A percentile compares a stretch with the other conserved stretches of the same genome.
These are phyloP conservation scores for Pseudomassariella vexata DNA, from an alignment of 2,329 filamentous ascomycete genomes.

Conservation along the genomic window DNA sequence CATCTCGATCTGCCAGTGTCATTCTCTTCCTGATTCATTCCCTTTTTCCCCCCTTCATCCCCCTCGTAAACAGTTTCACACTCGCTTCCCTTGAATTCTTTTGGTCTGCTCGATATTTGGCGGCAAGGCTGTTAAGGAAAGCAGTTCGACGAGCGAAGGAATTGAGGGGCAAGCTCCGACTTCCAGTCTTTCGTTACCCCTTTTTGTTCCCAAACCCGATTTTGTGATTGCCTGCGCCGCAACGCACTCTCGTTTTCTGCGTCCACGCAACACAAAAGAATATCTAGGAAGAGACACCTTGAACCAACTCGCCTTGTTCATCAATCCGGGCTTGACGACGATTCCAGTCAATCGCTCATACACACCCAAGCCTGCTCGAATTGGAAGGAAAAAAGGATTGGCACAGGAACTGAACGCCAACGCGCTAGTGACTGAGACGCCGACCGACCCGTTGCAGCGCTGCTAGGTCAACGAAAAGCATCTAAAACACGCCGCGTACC, in stretches of 20 bases:
- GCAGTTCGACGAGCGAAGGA: too few relatives aligned
- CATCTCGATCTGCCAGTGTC: conserved; percentile 5
- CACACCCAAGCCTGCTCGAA: too few relatives aligned
- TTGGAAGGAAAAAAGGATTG: too few relatives aligned
- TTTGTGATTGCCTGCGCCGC: too few relatives aligned
- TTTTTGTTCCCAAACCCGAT: too few relatives aligned
- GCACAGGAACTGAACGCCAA: too few relatives aligned
- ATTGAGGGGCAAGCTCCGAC: not conserved
- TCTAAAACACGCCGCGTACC: not conserved
- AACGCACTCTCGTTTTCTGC: too few relatives aligned
- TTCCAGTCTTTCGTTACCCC: conserved; percentile 5
- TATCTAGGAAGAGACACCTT: too few relatives aligned
- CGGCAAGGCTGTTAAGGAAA: too few relatives aligned
- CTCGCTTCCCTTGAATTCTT: conserved; percentile 1
- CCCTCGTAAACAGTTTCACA: conserved; percentile 4
- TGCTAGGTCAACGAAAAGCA: conserved; percentile 2
- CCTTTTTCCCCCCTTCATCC: conserved; percentile 1
- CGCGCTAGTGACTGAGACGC: conserved; percentile 5
- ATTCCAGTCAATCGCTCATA: conserved; percentile 6
- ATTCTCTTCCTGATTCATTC: conserved; percentile 4
- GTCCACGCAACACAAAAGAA: too few relatives aligned
- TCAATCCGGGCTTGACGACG: too few relatives aligned
- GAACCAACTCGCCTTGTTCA: too few relatives aligned
- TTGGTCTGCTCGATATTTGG: conserved; percentile 3
- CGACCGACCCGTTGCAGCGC: conserved; percentile 4